phyloP scores from a whole-genome alignment of 768 basidiomycete species.

The Cystofilobasidium bisporidii region DNA sequence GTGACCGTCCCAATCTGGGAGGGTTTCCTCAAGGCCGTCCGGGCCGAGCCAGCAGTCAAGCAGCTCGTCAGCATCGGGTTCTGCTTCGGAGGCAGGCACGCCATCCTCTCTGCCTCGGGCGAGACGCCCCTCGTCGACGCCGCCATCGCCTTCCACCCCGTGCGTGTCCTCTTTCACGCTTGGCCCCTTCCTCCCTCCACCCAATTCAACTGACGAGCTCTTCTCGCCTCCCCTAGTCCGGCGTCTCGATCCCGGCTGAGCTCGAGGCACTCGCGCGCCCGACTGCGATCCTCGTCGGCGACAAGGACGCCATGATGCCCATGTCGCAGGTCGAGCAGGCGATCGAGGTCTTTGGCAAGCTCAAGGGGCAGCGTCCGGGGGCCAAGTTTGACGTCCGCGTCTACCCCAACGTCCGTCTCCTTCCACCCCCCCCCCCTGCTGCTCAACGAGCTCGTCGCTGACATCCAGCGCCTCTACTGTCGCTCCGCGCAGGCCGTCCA shows the following conservation, averaged over 20 bases:
- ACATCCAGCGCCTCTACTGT: too few relatives aligned
- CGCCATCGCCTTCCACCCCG: constrained; percentile 39
- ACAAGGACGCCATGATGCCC: constrained; percentile 30
- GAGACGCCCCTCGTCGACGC: constrained; percentile 30
- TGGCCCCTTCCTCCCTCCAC: background rate
- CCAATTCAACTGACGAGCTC: too few relatives aligned
- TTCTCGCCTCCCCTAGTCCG: background rate
- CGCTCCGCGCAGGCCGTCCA: constrained; percentile 37
- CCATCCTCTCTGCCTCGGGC: constrained; percentile 24
- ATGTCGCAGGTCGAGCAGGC: constrained; percentile 31
- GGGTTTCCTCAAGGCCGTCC: constrained; percentile 36
- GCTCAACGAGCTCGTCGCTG: background rate
- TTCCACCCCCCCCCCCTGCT: background rate
- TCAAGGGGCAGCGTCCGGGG: constrained; percentile 24
- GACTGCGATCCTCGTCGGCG: constrained; percentile 35
- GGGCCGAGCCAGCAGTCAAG: constrained; percentile 34
- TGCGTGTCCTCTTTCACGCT: constrained; percentile 28
- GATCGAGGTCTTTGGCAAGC: constrained; percentile 30
- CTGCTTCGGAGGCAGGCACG: constrained; percentile 41
- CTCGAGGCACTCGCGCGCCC: constrained; percentile 35
- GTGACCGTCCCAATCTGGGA: constrained; percentile 39
- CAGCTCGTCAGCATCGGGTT: constrained; percentile 41
- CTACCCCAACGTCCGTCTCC: constrained; percentile 2
- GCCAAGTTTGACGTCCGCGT: constrained; percentile 14
- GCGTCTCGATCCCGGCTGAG: constrained; percentile 33